Conservation (phyloP, 2,329 filamentous ascomycete genomes). For the Paramyrothecium roridum region DNA sequence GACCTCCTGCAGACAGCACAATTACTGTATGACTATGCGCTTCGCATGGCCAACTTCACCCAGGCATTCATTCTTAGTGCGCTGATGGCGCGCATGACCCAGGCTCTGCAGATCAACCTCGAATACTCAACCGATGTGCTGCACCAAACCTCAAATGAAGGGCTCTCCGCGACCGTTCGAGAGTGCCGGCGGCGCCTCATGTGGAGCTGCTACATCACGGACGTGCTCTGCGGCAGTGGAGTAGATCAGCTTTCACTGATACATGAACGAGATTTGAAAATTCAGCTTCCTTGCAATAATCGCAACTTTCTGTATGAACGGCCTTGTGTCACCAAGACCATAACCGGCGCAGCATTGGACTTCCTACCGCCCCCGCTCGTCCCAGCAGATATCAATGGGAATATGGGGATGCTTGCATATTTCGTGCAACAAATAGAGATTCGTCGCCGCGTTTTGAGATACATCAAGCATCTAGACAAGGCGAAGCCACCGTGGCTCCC, state of each 20-base stretch:
- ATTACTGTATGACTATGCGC: slow-evolving; percentile 13
- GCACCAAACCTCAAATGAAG: background rate
- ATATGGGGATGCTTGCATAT: slow-evolving; percentile 10
- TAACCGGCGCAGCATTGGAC: slow-evolving; percentile 3
- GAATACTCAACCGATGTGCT: slow-evolving; percentile 11
- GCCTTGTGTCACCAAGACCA: slow-evolving; percentile 7
- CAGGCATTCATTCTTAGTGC: slow-evolving; percentile 14
- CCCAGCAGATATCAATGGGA: slow-evolving; percentile 5
- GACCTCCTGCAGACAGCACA: slow-evolving; percentile 7
- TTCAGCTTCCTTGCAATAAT: slow-evolving; percentile 11
- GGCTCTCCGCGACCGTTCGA: slow-evolving; percentile 3
- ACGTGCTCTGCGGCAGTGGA: slow-evolving; percentile 11
- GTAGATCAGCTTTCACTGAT: slow-evolving; percentile 13
- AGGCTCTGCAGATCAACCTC: slow-evolving; percentile 13
- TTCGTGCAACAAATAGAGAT: slow-evolving; percentile 10
- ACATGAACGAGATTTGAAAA: slow-evolving; percentile 11
- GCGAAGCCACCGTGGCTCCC: slow-evolving; percentile 10
- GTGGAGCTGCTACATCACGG: slow-evolving; percentile 15
- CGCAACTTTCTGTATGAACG: slow-evolving; percentile 7
- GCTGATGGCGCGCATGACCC: slow-evolving; percentile 11
- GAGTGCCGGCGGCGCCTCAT: slow-evolving; percentile 14
- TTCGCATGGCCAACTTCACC: slow-evolving; percentile 13
- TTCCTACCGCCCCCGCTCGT: slow-evolving; percentile 4
- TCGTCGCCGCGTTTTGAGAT: slow-evolving; percentile 9
- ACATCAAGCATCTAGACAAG: slow-evolving; percentile 9